Evolutionary conservation across 129 eudicot genomes (phyloP).

Genomic region (Glebionis coronaria): DNA sequence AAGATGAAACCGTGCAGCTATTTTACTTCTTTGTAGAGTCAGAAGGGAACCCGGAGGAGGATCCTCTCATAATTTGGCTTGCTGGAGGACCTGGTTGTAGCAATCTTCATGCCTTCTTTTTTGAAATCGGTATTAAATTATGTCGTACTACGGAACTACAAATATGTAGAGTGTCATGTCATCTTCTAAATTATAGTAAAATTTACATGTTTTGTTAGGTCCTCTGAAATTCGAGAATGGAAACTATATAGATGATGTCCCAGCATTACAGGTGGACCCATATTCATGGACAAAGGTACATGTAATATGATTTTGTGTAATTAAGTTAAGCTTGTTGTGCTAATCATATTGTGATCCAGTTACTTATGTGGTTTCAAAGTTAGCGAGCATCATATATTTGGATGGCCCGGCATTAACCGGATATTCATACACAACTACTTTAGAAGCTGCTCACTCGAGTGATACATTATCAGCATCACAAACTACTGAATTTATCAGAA

Average conservation of each 20-base stretch:
- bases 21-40: slow-evolving; percentile 7
- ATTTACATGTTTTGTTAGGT: neutral
- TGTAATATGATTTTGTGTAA: neutral
- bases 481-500: slow-evolving; percentile 22
- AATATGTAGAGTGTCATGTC: too few species aligned
- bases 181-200: too few species aligned
- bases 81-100: slow-evolving; percentile 13
- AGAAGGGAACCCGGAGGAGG: neutral
- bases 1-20: neutral
- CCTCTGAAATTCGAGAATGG: neutral
- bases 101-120: slow-evolving; percentile 6
- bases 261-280: neutral
- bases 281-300: neutral
- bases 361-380: slow-evolving; percentile 10
- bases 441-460: neutral
- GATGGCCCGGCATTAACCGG: slow-evolving; percentile 29
- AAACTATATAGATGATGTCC: neutral
- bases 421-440: slow-evolving; percentile 23
- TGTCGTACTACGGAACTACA: too few species aligned
- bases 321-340: neutral
- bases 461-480: slow-evolving; percentile 22
- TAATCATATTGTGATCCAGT: neutral
- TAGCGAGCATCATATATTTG: slow-evolving; percentile 31
- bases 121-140: neutral
- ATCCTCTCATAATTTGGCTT: slow-evolving; percentile 3